A percentile compares a stretch with the other conserved stretches of the same genome.
These are phyloP conservation scores for Solanum pennellii DNA, from an alignment of 257 asterid genomes.

Conservation along the genomic window DNA sequence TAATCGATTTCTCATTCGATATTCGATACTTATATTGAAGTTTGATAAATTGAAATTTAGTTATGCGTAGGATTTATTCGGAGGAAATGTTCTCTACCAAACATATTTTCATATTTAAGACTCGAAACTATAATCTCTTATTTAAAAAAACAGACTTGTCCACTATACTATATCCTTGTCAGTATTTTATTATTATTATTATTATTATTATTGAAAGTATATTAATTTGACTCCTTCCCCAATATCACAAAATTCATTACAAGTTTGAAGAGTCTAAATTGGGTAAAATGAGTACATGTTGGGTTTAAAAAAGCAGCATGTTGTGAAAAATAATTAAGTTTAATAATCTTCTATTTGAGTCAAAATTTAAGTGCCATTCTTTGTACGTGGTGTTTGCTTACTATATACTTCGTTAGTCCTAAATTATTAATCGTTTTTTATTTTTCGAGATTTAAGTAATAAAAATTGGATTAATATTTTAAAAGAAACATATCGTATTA, in stretches of 20 bases:
- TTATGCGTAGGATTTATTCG: background rate
- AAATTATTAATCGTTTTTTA: background rate
- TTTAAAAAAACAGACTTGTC: background rate
- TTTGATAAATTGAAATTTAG: background rate
- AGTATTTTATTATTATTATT: background rate
- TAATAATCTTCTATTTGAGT: background rate
- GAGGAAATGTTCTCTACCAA: background rate
- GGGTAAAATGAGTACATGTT: background rate
- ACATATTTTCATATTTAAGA: background rate
- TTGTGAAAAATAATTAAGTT: background rate
- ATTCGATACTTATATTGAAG: background rate
- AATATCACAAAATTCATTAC: background rate
- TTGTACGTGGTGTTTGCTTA: background rate
- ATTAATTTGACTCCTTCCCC: background rate
- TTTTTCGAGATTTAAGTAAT: background rate
- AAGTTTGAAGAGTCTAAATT: background rate
- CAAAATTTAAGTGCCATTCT: background rate
- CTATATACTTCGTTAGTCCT: background rate
- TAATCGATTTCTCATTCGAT: background rate
- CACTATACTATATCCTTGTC: background rate
- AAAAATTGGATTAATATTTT: background rate
- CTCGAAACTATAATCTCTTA: background rate
- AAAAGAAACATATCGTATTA: background rate
- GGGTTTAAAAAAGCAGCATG: background rate
- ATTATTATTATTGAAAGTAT: background rate